Base-by-base conservation (phyloP, 2,329 filamentous ascomycete genomes). In the Pseudocercospora musae region DNA sequence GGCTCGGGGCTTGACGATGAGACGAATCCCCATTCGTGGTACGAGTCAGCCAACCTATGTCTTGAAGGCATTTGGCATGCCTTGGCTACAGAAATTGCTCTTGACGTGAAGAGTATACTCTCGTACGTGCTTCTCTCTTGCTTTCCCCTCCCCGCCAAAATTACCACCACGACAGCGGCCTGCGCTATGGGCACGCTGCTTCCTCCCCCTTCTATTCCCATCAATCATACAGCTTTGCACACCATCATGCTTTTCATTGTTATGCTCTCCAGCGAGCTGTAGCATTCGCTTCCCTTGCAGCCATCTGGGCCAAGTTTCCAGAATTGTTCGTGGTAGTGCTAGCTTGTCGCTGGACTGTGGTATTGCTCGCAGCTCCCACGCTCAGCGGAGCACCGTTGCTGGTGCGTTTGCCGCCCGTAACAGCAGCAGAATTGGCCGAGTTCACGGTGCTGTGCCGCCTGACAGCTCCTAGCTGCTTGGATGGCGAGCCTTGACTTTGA, bases 381-480 rank as follows among this genome's bases (percentile, higher is more conserved):
- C 44, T 59, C 18, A 64, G 31, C 15, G 62, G 52, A 4, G 58
- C 60, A 11, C 65, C 66, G 31, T 67, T 63, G 49, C 65, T 69
- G 11, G 63, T 48, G 13, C 68, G 61, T 52, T 69, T 69, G 44
- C 57, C 62, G 40, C 71, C 72, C 25, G 71, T 68, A 40, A 68
- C 60, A 21, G 70, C 63, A 25, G 68, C 64, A 29, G 67, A 56
- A 48, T 56, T 65, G 10, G 62, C 54, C 20, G 62, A 55, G 25
- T 63, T 65, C 49, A 69, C 63, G 20, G 65, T 65, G 52, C 69
- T 72, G 44, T 70, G 67, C 23, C 70, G 64, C 29, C 69, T 64
- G 2, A 61, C 64, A 18, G 63, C 55, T 20, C 57, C 56, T 13
- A 23, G n/a, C 15, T 64, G 58, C 56, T 72, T 71, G 7, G 68